phyloP scores from a whole-genome alignment of 139 green algal genomes.

The Auxenochlorella pyrenoidosa region DNA sequence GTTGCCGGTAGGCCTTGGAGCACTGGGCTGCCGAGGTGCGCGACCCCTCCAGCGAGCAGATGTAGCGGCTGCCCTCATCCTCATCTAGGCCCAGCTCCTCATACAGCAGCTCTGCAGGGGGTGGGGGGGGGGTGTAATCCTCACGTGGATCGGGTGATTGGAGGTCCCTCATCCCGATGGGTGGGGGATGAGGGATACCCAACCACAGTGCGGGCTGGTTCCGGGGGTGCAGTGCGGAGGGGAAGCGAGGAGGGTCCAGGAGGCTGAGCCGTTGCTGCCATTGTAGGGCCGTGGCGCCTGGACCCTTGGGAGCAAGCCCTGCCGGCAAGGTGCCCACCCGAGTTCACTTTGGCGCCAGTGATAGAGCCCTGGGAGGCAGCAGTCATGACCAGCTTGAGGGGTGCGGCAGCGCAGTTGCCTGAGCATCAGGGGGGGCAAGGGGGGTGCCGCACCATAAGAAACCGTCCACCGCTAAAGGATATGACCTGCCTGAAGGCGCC shows the following conservation, averaged over 20 bases:
- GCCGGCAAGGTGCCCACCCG: not conserved
- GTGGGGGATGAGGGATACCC: no score
- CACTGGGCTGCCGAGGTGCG: not conserved
- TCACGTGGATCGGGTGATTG: no score
- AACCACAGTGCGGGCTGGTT: no score
- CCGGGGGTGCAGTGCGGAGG: not conserved
- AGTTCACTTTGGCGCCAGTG: conserved; percentile 39
- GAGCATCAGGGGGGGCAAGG: not conserved
- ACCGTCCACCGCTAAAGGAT: no score
- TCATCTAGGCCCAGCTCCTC: conserved; percentile 32
- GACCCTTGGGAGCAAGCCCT: not conserved
- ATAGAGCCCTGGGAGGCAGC: conserved; percentile 29
- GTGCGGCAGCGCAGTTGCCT: conserved; percentile 35
- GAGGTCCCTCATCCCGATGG: no score
- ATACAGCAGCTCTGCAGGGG: conserved; percentile 40
- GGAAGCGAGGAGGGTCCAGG: not conserved
- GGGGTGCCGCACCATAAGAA: no score
- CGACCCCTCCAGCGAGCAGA: conserved; percentile 17
- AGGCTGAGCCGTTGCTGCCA: no score
- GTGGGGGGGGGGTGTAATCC: no score
- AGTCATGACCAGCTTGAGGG: conserved; percentile 44
- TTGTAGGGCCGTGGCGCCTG: not conserved
- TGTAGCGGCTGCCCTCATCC: conserved; percentile 7
- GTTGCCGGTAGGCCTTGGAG: not conserved
- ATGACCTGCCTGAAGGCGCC: no score